Evolutionary conservation across 1,284 basidiomycete genomes (phyloP).

Genomic region (Agroathelia rolfsii): DNA sequence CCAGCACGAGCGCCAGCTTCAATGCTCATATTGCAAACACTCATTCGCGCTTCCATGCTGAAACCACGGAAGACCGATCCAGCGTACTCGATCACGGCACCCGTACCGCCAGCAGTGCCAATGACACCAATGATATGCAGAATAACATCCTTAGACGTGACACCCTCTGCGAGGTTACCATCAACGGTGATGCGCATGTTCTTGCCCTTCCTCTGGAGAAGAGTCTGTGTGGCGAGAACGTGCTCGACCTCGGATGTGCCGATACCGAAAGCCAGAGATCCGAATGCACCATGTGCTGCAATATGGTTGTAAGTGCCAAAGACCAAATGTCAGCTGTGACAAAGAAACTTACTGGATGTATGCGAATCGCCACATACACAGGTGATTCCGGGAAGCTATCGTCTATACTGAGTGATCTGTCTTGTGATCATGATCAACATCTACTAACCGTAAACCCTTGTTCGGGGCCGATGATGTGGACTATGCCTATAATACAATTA

Average conservation of each 20-base stretch:
- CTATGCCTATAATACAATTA: constrained; percentile 55
- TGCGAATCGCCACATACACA: constrained; percentile 96
- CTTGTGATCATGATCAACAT: constrained; percentile 2
- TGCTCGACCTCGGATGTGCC: constrained; percentile 97
- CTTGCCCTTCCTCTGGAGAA: constrained; percentile 87
- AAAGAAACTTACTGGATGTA: constrained; percentile 61
- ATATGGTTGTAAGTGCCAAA: constrained; percentile 2
- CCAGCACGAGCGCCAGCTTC: constrained; percentile 93
- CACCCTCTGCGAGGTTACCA: constrained; percentile 78
- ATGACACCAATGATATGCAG: constrained; percentile 91
- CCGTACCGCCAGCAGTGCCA: constrained; percentile 91
- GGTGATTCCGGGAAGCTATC: constrained; percentile 84
- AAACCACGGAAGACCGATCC: constrained; percentile 87
- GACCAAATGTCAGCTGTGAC: constrained; percentile 1
- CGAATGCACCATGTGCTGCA: constrained; percentile 89
- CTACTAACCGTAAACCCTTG: constrained; percentile 81
- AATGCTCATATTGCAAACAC: constrained; percentile 97
- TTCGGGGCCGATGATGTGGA: constrained; percentile 93
- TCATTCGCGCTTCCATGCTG: constrained; percentile 95
- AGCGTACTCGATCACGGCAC: constrained; percentile 88
- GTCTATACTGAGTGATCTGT: constrained; percentile 3
- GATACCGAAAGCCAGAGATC: constrained; percentile 93
- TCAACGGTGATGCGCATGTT: constrained; percentile 95
- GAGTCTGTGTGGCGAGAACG: constrained; percentile 91
- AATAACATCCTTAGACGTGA: constrained; percentile 91